These are phyloP conservation scores for Talaromyces sp. DNA, from an alignment of 2,329 filamentous ascomycete species.

Conservation along the genomic window DNA sequence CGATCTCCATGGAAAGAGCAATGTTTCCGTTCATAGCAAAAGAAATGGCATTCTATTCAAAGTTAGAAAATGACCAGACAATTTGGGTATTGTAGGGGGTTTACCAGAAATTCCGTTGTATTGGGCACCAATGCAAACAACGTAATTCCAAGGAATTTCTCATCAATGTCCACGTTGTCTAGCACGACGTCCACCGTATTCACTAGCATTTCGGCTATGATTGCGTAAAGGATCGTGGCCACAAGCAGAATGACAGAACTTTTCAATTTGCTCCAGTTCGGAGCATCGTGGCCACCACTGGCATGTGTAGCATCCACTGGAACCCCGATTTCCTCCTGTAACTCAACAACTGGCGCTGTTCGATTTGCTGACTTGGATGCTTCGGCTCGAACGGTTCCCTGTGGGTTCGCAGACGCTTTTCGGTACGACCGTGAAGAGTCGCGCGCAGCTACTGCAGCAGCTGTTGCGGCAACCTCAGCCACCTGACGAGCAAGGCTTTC, in stretches of 20 bases:
- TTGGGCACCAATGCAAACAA: conserved; percentile 96
- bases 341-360: conserved; percentile 33
- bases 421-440: conserved; percentile 59
- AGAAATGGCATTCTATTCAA: conserved; percentile 79
- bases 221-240: conserved; percentile 87
- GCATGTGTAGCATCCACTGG: conserved; percentile 37
- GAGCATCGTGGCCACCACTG: conserved; percentile 85
- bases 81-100: conserved; percentile 23
- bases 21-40: conserved; percentile 99
- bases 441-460: conserved; percentile 77
- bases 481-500: conserved; percentile 77
- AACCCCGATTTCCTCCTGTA: conserved; percentile 45
- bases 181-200: conserved; percentile 97
- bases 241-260: conserved; percentile 82
- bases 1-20: conserved; percentile 97
- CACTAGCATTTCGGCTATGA: conserved; percentile 95
- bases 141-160: conserved; percentile 96
- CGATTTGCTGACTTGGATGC: conserved; percentile 33
- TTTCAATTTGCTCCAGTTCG: conserved; percentile 93
- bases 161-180: conserved; percentile 82
- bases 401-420: conserved; percentile 41
- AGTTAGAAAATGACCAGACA: not conserved
- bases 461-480: conserved; percentile 88
- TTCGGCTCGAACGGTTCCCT: conserved; percentile 22
- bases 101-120: conserved; percentile 92